Evolutionary conservation across 352 stramenopile genomes (phyloP), one percentile per base, ranked within the genome.

Genomic region (Phytophthora agathidicida): DNA sequence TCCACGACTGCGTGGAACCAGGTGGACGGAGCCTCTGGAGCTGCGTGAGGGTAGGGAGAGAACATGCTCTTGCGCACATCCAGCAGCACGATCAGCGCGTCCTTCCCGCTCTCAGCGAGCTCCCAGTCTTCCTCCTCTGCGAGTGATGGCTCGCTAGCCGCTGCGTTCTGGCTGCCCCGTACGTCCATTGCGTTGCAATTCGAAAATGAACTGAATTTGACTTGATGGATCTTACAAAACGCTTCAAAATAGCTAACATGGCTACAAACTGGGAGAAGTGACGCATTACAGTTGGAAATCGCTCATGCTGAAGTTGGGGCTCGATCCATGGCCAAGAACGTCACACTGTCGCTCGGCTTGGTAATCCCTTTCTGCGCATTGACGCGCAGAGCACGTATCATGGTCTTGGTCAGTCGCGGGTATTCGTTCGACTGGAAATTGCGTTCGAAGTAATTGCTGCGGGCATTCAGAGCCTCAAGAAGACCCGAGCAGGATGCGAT

Each of bases 1-100:
- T 89, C 65, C 19, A 93, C 52, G 14, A 87, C 68, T 7, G 83
- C 83, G 45, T 91, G 77, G 43, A 94, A 91, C 86, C 86, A 94
- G 19, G 72, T 86, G 10, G 60, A 60, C 11, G 68, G 68, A 36
- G 59, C 36, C 3, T 27, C 33, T 24, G 36, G 53, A 10, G 62
- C 39, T 10, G 50, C 53, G 26, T 71, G 47, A 0, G 31, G 42
- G 42, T 85, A 83, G 20, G 71, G 70, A 28, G 65, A 57, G 49
- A 92, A 90, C 79, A 94, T 93, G 46, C 46, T 37, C 42, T 73
- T 56, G 31, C 86, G 86, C 60, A 75, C 80, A 65, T 94, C 86
- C 35, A 94, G 61, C 27, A 94, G 62, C 45, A 94, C 75, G 38
- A 94, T 75, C 23, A 94, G 72, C 33, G 77, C 86, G 44, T 94